Conservation (phyloP, 73 alveolate species). For the Uronychia setigera region DNA sequence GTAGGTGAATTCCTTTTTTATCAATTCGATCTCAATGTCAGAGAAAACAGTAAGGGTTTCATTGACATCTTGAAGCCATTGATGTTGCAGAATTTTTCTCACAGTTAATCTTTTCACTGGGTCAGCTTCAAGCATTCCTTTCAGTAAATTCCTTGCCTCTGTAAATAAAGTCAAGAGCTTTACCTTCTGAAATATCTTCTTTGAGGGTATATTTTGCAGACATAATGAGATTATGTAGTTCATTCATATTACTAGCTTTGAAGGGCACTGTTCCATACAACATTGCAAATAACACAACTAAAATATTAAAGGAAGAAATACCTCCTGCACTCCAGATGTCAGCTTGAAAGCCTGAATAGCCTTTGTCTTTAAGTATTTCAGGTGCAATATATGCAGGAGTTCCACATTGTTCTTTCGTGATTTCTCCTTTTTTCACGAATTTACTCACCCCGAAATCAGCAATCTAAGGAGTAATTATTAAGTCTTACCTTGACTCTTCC, state of each 20-base stretch:
- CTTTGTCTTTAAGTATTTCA: slow-evolving; percentile 76
- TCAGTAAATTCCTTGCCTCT: slow-evolving; percentile 61
- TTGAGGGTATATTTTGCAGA: slow-evolving; percentile 71
- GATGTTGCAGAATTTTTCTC: slow-evolving; percentile 73
- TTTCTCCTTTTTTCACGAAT: slow-evolving; percentile 65
- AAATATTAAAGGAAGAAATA: too few species aligned
- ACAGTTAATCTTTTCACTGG: slow-evolving; percentile 76
- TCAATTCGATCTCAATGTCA: slow-evolving; percentile 33
- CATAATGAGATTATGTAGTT: slow-evolving; percentile 65
- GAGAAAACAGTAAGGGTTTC: slow-evolving; percentile 31
- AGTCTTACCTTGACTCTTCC: slow-evolving; percentile 47
- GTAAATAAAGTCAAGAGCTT: background rate
- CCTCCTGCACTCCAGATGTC: slow-evolving; percentile 89
- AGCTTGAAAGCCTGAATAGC: slow-evolving; percentile 73
- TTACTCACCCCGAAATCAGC: slow-evolving; percentile 93
- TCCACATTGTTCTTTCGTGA: slow-evolving; percentile 84
- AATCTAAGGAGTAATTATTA: slow-evolving; percentile 50
- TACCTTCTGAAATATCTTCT: slow-evolving; percentile 69
- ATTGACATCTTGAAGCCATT: slow-evolving; percentile 71
- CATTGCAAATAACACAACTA: slow-evolving; percentile 86
- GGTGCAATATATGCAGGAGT: slow-evolving; percentile 92
- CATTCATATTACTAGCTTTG: slow-evolving; percentile 77
- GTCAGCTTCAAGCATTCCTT: slow-evolving; percentile 65
- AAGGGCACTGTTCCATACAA: slow-evolving; percentile 85
- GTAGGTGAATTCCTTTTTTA: slow-evolving; percentile 45